Base-by-base conservation (phyloP, 2,329 filamentous ascomycete species). In the Domatiomyces catenatus region DNA sequence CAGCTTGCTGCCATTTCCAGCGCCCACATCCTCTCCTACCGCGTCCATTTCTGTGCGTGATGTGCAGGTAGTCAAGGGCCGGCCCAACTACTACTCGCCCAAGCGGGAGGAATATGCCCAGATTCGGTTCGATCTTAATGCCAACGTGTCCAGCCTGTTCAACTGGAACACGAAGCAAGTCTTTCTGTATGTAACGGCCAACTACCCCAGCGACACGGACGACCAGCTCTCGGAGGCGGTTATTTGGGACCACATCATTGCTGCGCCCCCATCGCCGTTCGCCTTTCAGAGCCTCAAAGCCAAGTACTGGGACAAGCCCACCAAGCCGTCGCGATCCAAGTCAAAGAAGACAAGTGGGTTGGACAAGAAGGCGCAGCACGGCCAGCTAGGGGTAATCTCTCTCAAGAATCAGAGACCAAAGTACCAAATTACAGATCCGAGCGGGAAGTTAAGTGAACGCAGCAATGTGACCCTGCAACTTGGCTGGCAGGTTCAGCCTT, bases 91-190 rank as follows among this genome's bases (percentile, higher is more conserved):
- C 76, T 94, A 96, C 74, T 86, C 82, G 58, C 74, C 77, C 48
- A 93, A 92, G 68, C 86, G 85, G 68, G 89, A 96, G 69, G 92
- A 98, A 70, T 96, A 95, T 67, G 92, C 90, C 60, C 81, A 92
- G 65, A 83, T 98, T 64, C 84, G 83, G 66, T 98, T 98, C 75
- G 86, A 89, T 62, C 77, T 98, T 53, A 84, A 94, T 63, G 84
- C 89, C 49, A 90, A 98, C 70, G 78, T 98, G 54, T 84, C 81
- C 54, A 83, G 83, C 44, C 85, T 98, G 60, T 96, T 96, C 77
- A 94, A 86, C 64, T 98, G 90, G 92, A 98, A 98, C 75, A 98
- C 93, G 18, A 98, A 98, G 69, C 86, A 96, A 70, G 72, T 98
- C 62, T 98, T 96, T 70, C 81, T 95, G 66, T 98, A 94, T 72